Percentiles rank a stretch among this genome's conserved stretches.
Evolutionary conservation across 106 monocot species (phyloP).

Genomic region (Phalaenopsis aphrodite): DNA sequence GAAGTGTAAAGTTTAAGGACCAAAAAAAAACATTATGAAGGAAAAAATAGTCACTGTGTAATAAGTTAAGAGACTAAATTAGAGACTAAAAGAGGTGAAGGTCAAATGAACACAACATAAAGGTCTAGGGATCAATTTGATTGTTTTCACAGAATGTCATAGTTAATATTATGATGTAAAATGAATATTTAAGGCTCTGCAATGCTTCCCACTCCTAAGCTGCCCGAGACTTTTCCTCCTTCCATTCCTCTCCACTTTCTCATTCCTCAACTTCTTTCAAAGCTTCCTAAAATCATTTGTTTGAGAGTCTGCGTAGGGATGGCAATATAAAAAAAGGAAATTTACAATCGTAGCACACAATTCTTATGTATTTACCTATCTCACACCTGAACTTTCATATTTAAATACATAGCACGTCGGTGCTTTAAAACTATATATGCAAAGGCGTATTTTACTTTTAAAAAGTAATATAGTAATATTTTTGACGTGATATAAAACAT

Average conservation of each 20-base stretch:
- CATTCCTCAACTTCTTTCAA: neutral
- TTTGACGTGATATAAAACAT: too few species aligned
- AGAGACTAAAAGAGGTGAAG: neutral
- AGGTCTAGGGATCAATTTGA: neutral
- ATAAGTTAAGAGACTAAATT: neutral
- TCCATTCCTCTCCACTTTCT: neutral
- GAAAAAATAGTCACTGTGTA: neutral
- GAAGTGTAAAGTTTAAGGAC: too few species aligned
- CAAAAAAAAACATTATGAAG: neutral
- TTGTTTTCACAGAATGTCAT: neutral
- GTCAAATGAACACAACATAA: neutral
- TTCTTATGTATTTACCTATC: too few species aligned
- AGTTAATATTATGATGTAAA: neutral
- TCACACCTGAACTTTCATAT: too few species aligned
- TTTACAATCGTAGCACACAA: too few species aligned
- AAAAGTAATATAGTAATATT: too few species aligned
- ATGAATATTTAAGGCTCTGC: neutral
- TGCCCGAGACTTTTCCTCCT: neutral
- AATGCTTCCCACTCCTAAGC: neutral
- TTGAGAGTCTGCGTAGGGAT: neutral
- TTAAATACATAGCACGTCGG: too few species aligned
- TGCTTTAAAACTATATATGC: too few species aligned
- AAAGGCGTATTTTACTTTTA: too few species aligned
- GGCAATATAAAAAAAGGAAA: neutral
- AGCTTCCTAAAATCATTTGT: neutral